These are phyloP conservation scores for Novymonas esmeraldas DNA, from an alignment of 208 protist genomes.

Conservation along the genomic window DNA sequence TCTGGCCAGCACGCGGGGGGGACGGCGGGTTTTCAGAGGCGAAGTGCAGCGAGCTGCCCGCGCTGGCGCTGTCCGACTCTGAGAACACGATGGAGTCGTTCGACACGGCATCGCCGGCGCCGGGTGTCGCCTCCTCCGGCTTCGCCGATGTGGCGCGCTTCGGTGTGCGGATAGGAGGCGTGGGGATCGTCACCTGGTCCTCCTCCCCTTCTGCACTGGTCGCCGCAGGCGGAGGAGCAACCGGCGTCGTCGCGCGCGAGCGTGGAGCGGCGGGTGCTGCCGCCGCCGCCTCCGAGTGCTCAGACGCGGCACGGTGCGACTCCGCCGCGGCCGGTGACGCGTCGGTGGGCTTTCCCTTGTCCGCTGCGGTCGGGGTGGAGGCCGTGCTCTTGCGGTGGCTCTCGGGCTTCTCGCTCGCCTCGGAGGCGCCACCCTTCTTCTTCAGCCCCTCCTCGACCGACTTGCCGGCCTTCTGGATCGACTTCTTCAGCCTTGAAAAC, in stretches of 20 bases:
- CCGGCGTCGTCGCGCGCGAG: constrained; percentile 3
- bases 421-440: constrained; percentile 19
- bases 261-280: not conserved
- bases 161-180: not conserved
- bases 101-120: not conserved
- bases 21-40: not conserved
- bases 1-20: not conserved
- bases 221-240: not conserved
- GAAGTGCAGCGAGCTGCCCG: constrained; percentile 1
- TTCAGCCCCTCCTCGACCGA: constrained; percentile 19
- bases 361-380: not conserved
- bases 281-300: not conserved
- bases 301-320: not conserved
- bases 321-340: too few species aligned
- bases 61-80: not conserved
- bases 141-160: not conserved
- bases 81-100: constrained; percentile 3
- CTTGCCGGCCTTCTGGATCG: constrained; percentile 28
- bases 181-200: not conserved
- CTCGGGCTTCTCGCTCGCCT: constrained; percentile 5
- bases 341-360: not conserved
- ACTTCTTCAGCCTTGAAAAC: constrained; percentile 20
- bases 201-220: not conserved
- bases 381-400: constrained; percentile 9
- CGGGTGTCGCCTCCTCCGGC: not conserved